Percentiles rank a stretch among this genome's conserved stretches.
Conservation (phyloP, 768 basidiomycete species). For the Termitomyces heimii region DNA sequence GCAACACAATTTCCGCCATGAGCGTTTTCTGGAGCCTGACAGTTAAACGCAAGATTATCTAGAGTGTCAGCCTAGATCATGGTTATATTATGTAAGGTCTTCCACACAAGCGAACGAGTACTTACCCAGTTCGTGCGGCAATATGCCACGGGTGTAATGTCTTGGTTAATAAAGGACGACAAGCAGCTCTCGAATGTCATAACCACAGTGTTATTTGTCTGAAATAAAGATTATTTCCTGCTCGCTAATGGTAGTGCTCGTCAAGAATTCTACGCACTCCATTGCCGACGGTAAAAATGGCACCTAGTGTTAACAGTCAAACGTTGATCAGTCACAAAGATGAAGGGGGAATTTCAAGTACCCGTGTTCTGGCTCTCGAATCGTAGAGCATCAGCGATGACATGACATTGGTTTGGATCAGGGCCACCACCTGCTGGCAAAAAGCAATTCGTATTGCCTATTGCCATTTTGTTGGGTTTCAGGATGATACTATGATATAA, state of each 20-base stretch:
- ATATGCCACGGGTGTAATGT: constrained; percentile 29
- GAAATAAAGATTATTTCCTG: neutral
- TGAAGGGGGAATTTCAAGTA: neutral
- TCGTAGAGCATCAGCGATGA: constrained; percentile 43
- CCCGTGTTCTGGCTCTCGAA: constrained; percentile 42
- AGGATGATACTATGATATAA: too few species aligned
- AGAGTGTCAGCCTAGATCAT: constrained; percentile 27
- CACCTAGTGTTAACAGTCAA: constrained; percentile 18
- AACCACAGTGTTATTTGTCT: constrained; percentile 31
- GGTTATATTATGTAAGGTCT: neutral
- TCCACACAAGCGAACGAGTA: neutral
- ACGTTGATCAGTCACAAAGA: neutral
- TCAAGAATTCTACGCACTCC: constrained; percentile 16
- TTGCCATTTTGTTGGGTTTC: neutral
- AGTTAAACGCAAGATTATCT: constrained; percentile 38
- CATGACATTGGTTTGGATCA: constrained; percentile 39
- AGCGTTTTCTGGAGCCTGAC: constrained; percentile 42
- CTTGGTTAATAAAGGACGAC: constrained; percentile 46
- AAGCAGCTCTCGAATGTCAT: constrained; percentile 37
- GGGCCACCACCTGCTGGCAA: constrained; percentile 39
- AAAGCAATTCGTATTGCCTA: constrained; percentile 41
- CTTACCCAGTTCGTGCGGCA: constrained; percentile 43
- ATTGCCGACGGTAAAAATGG: constrained; percentile 24
- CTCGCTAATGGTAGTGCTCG: neutral
- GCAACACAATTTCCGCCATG: constrained; percentile 46